phyloP scores from a whole-genome alignment of 352 stramenopile genomes.

The Globisporangium radiosum region DNA sequence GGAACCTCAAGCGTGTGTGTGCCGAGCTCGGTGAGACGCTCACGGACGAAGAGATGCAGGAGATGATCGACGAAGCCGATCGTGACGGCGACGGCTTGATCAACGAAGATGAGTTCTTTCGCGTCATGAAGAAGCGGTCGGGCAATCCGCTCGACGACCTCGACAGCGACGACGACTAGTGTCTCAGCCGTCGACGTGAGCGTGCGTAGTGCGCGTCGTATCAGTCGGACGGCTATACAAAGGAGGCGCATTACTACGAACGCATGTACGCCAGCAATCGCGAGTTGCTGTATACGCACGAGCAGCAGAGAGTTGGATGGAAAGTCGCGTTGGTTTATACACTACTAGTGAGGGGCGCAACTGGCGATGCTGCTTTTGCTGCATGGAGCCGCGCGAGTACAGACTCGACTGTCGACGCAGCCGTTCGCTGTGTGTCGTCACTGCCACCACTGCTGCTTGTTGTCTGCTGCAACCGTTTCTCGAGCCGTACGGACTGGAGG shows the following conservation, averaged over 20 bases:
- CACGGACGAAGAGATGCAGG: conserved; percentile 82
- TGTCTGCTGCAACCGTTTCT: conserved; percentile 29
- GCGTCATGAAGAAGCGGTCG: conserved; percentile 94
- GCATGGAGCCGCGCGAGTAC: conserved; percentile 26
- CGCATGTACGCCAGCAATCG: background rate
- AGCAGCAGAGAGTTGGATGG: too few relatives aligned
- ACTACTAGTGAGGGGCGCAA: background rate
- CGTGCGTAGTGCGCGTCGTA: too few relatives aligned
- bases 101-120: conserved; percentile 94
- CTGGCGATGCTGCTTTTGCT: background rate
- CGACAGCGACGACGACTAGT: conserved; percentile 84
- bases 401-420: conserved; percentile 13
- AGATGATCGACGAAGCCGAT: conserved; percentile 96
- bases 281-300: too few relatives aligned
- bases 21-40: conserved; percentile 71
- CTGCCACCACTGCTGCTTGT: conserved; percentile 12
- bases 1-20: conserved; percentile 92
- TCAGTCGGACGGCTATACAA: too few relatives aligned
- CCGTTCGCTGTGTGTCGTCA: conserved; percentile 8
- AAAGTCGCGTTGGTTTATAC: background rate
- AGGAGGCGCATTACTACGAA: too few relatives aligned
- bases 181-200: too few relatives aligned
- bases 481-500: conserved; percentile 38
- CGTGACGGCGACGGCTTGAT: conserved; percentile 91
- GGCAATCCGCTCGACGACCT: conserved; percentile 91